A percentile compares a stretch with the other conserved stretches of the same genome.
Conservation (phyloP, 1,284 basidiomycete species). For the Tylopilus orsonianus region DNA sequence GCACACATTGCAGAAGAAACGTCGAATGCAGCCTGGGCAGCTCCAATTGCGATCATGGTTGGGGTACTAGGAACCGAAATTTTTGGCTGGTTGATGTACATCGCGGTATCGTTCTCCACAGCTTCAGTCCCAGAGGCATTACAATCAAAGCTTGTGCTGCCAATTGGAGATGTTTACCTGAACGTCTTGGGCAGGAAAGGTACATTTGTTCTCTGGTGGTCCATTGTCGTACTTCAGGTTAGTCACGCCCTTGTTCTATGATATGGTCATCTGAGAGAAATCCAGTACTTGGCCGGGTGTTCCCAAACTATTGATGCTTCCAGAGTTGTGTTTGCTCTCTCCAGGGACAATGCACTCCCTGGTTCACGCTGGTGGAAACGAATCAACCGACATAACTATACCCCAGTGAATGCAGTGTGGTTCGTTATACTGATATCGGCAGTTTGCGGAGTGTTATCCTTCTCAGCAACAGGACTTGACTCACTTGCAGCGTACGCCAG, state of each 20-base stretch:
- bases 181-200: constrained; percentile 59
- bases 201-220: constrained; percentile 64
- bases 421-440: constrained; percentile 57
- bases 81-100: constrained; percentile 63
- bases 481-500: constrained; percentile 57
- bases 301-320: constrained; percentile 67
- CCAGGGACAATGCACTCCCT: constrained; percentile 67
- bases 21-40: constrained; percentile 59
- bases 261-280: background rate
- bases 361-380: constrained; percentile 64
- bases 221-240: constrained; percentile 64
- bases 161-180: constrained; percentile 66
- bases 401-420: constrained; percentile 70
- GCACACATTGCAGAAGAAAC: constrained; percentile 75
- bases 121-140: constrained; percentile 51
- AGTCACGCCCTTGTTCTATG: constrained; percentile 5
- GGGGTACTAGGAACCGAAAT: constrained; percentile 54
- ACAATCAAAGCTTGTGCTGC: constrained; percentile 48
- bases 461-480: constrained; percentile 56
- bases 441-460: constrained; percentile 59
- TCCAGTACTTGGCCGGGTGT: constrained; percentile 50
- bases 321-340: constrained; percentile 68
- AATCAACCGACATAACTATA: constrained; percentile 54
- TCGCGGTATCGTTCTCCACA: constrained; percentile 61
- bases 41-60: constrained; percentile 73